Conservation (phyloP, 2,329 filamentous ascomycete genomes). For the Xylaria polymorpha region DNA sequence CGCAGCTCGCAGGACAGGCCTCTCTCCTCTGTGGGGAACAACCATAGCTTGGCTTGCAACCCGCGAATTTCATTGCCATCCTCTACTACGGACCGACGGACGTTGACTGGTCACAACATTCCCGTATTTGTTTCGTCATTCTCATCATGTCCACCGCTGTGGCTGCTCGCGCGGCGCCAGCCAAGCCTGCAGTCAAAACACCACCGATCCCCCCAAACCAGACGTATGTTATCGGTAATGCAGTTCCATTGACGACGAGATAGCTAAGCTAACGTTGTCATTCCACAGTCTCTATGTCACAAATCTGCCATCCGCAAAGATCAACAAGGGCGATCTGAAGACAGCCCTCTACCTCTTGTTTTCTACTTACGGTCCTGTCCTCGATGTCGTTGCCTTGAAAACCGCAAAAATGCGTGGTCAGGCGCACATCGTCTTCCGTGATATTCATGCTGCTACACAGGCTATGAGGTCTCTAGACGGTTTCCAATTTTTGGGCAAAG, state of each 20-base stretch:
- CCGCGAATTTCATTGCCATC: neutral
- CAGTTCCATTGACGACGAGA: constrained; percentile 17
- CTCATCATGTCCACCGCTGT: constrained; percentile 52
- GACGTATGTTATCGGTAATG: constrained; percentile 66
- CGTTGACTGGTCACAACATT: neutral
- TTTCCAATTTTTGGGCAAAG: constrained; percentile 83
- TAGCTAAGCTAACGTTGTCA: constrained; percentile 13
- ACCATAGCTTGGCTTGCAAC: neutral
- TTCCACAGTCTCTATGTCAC: constrained; percentile 81
- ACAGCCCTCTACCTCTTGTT: constrained; percentile 93
- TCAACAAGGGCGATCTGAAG: constrained; percentile 88
- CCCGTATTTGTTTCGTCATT: neutral
- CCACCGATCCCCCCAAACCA: constrained; percentile 75
- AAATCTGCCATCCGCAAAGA: constrained; percentile 86
- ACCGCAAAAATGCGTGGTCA: constrained; percentile 95
- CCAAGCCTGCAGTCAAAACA: constrained; percentile 58
- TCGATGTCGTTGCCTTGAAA: constrained; percentile 91
- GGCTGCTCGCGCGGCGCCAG: constrained; percentile 45
- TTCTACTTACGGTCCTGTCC: constrained; percentile 89
- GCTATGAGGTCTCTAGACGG: constrained; percentile 91
- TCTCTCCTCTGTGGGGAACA: neutral
- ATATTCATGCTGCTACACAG: constrained; percentile 90
- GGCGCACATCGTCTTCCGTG: constrained; percentile 90
- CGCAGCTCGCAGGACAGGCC: neutral
- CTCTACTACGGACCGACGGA: neutral